Evolutionary conservation across 768 basidiomycete species (phyloP).

Genomic region (Boletus reticuloceps): DNA sequence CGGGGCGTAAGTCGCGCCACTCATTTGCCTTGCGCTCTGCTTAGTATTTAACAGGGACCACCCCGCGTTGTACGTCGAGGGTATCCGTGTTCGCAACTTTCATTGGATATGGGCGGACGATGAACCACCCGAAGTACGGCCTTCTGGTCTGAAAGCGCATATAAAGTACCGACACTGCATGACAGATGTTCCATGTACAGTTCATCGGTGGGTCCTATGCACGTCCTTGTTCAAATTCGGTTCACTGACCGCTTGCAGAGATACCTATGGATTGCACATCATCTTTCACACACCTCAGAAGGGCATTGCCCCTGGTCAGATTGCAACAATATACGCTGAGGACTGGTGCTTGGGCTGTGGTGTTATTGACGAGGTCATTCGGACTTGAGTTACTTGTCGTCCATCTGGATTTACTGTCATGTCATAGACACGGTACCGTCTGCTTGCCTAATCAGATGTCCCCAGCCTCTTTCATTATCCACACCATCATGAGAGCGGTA

Average conservation of each 20-base stretch:
- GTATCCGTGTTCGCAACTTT: constrained; percentile 48
- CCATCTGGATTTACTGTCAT: no score
- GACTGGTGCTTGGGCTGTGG: constrained; percentile 87
- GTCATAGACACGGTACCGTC: background rate
- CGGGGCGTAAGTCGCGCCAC: constrained; percentile 49
- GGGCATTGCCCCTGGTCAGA: constrained; percentile 78
- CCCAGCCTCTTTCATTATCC: background rate
- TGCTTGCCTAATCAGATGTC: background rate
- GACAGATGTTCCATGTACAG: constrained; percentile 49
- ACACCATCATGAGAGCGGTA: constrained; percentile 69
- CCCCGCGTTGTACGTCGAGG: constrained; percentile 46
- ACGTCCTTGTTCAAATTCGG: background rate
- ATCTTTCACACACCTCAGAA: constrained; percentile 57
- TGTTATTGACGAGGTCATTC: constrained; percentile 42
- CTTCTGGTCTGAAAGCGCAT: constrained; percentile 45
- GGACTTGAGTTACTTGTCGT: background rate
- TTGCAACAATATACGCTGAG: constrained; percentile 68
- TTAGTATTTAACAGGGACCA: constrained; percentile 47
- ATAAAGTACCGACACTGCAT: constrained; percentile 75
- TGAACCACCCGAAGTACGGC: constrained; percentile 44
- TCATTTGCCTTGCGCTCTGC: background rate
- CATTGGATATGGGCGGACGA: constrained; percentile 74
- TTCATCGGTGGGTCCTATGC: constrained; percentile 42
- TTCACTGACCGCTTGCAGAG: constrained; percentile 16
- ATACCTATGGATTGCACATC: constrained; percentile 36